Evolutionary conservation across 208 protist genomes (phyloP), one percentile per base, ranked within the genome.

Genomic region (Crithidia sp.): DNA sequence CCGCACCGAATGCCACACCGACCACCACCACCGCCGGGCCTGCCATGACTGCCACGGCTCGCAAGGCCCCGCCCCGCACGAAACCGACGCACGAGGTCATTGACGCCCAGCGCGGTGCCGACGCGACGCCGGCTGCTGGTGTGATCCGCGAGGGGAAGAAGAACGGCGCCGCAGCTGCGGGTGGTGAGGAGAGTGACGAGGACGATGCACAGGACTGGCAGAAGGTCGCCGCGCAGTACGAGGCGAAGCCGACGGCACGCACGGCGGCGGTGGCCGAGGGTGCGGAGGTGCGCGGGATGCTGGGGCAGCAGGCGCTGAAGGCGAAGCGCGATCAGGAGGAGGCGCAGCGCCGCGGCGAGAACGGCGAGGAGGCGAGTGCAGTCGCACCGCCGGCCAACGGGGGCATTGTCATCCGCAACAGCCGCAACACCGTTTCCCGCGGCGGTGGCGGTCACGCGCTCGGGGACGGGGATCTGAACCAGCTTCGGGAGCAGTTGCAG

Each of bases 401-500:
- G 28, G 89, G 90, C 41, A 96, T 95, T 69, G 71, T 94, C 53
- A 93, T 96, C 62, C 88, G 80, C 62, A 90, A 66, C 69, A 76
- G 73, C 64, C 81, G 81, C 40, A 72, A 71, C 45, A 76, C 71
- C 10, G 68, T 73, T n/a, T 74, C 74, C 5, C 76, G 76, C 40
- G 72, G 74, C 13, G 74, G 60, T 5, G 81, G 65, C 39, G 59
- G 81, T 28, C 52, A 76, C n/a, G 73, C 74, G 2, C 85, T 95
- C 56, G 84, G 84, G 4, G 92, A 95, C 61, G 77, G 66, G 39
- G 92, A 97, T 56, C 75, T 97, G 12, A 87, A 76, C 59, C 88
- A 89, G 60, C 86, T 97, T 40, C 86, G 92, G 5, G 90, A 95
- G 77, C 90, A 95, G 81, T 75, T 97, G 61, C 92, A 97, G 75